These are phyloP conservation scores for Boletales sp. DNA, from an alignment of 768 basidiomycete species.

Conservation along the genomic window DNA sequence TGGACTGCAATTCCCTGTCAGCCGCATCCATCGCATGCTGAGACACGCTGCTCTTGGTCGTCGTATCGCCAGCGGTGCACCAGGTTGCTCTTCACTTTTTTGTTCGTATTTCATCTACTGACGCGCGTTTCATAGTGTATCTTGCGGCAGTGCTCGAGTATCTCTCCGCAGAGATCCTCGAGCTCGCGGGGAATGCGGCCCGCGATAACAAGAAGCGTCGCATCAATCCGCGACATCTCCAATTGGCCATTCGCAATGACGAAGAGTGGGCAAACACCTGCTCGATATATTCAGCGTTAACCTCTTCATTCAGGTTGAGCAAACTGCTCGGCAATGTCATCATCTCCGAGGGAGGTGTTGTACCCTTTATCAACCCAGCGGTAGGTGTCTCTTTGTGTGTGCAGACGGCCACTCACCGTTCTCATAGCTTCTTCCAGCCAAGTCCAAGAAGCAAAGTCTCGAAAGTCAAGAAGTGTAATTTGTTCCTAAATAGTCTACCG, in stretches of 20 bases:
- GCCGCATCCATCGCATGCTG: slow-evolving; percentile 85
- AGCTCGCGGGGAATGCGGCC: slow-evolving; percentile 87
- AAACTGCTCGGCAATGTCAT: slow-evolving; percentile 76
- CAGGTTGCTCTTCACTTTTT: slow-evolving; percentile 43
- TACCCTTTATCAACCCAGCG: slow-evolving; percentile 74
- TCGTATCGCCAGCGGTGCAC: slow-evolving; percentile 86
- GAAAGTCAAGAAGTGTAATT: slow-evolving; percentile 31
- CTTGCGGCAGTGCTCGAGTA: slow-evolving; percentile 92
- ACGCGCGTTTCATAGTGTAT: slow-evolving; percentile 56
- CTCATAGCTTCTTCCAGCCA: slow-evolving; percentile 28
- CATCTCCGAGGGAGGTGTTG: slow-evolving; percentile 94
- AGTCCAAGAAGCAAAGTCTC: slow-evolving; percentile 30
- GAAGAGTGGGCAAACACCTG: slow-evolving; percentile 58
- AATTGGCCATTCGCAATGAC: slow-evolving; percentile 92
- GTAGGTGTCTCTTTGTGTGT: slow-evolving; percentile 20
- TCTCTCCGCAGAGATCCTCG: slow-evolving; percentile 89
- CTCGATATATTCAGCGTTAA: background rate
- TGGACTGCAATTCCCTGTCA: slow-evolving; percentile 85
- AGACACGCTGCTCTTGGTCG: slow-evolving; percentile 85
- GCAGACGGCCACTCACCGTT: background rate
- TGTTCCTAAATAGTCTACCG: background rate
- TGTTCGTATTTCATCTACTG: background rate
- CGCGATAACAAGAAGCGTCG: slow-evolving; percentile 94
- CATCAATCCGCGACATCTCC: slow-evolving; percentile 93
- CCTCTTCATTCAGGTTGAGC: slow-evolving; percentile 48